phyloP scores from a whole-genome alignment of 148 eudicot species.

The Chenopodium quinoa region DNA sequence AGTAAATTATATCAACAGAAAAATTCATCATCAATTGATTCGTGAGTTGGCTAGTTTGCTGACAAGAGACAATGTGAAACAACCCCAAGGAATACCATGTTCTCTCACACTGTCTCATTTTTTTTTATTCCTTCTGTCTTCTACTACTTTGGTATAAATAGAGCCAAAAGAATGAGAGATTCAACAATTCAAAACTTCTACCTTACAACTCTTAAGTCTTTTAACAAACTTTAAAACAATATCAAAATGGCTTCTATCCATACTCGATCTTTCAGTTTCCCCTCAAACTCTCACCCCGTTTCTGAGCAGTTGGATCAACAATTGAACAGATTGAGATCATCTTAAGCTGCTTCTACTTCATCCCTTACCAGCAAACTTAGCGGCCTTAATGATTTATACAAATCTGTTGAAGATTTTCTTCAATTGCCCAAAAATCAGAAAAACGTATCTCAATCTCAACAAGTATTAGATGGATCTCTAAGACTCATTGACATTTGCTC shows the following conservation, averaged over 20 bases:
- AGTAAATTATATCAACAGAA: neutral
- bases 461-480: conserved; percentile 33
- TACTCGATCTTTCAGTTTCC: conserved; percentile 33
- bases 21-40: neutral
- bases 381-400: conserved; percentile 26
- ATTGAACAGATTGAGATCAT: conserved; percentile 26
- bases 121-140: conserved; percentile 24
- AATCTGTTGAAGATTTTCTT: conserved; percentile 37
- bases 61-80: neutral
- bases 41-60: neutral
- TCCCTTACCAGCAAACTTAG: conserved; percentile 24
- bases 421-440: conserved; percentile 22
- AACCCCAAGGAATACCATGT: neutral
- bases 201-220: neutral
- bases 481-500: conserved; percentile 37
- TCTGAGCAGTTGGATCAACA: conserved; percentile 18
- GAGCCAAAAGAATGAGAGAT: neutral
- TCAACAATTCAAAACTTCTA: conserved; percentile 7
- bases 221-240: neutral
- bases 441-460: neutral
- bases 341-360: conserved; percentile 30
- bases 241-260: conserved; percentile 19
- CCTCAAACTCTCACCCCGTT: conserved; percentile 24
- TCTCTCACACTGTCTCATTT: neutral
- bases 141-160: conserved; percentile 9